Percentiles rank a stretch among this genome's conserved stretches.
phyloP scores from a whole-genome alignment of 805 yeast genomes.

The Yarrowia porcina region DNA sequence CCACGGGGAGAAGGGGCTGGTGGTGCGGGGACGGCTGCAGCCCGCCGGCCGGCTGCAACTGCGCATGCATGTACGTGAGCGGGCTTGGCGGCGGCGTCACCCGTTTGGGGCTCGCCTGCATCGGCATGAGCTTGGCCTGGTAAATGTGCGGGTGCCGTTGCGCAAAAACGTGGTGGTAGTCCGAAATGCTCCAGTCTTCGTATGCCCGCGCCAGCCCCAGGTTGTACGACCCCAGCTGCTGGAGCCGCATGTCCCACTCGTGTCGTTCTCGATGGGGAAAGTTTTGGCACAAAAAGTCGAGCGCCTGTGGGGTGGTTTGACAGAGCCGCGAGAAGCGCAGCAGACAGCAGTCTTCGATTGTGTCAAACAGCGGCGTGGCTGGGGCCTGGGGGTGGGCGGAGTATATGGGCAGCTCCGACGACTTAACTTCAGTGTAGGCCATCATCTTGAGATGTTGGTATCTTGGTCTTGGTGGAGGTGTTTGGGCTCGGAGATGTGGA shows the following conservation, averaged over 20 bases:
- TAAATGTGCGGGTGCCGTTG: conserved; percentile 13
- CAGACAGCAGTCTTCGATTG: conserved; percentile 13
- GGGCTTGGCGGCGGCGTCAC: conserved; percentile 20
- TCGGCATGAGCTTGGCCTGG: neutral
- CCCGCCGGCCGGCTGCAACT: neutral
- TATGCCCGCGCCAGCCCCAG: neutral
- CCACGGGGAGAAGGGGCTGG: neutral
- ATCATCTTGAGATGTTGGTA: neutral
- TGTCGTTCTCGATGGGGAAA: conserved; percentile 21
- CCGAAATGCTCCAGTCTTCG: conserved; percentile 10
- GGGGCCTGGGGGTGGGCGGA: neutral
- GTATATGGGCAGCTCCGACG: conserved; percentile 11
- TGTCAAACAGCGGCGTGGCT: neutral
- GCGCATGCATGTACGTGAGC: conserved; percentile 10
- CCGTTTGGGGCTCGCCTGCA: conserved; percentile 19
- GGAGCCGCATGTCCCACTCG: conserved; percentile 15
- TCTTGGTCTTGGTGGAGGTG: too few relatives aligned
- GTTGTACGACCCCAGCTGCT: conserved; percentile 7
- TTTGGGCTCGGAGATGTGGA: neutral
- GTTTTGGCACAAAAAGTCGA: neutral
- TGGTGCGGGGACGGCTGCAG: conserved; percentile 10
- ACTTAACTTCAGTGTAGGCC: conserved; percentile 16
- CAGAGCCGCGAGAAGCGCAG: conserved; percentile 12
- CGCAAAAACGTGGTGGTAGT: conserved; percentile 15
- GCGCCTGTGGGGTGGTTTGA: neutral